Evolutionary conservation across 192 early-diverging fungal species (phyloP).

Genomic region (Podochytrium sp.): DNA sequence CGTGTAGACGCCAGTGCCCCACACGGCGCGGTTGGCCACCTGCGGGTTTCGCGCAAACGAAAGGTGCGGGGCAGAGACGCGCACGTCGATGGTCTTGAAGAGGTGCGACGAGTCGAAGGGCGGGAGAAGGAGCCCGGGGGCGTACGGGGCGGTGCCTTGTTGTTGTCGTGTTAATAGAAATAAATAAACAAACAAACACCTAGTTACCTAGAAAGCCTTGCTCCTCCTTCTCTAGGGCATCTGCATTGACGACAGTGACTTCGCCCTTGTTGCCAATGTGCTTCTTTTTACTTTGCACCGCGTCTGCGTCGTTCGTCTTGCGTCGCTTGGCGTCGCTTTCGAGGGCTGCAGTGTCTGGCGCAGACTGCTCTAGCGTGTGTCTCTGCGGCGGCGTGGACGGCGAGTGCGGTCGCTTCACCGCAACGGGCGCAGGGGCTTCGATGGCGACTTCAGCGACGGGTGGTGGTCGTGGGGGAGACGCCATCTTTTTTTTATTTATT

Average conservation of each 20-base stretch:
- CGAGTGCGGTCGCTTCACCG: too few species aligned
- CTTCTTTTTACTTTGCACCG: too few species aligned
- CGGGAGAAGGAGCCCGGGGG: constrained; percentile 48
- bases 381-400: too few species aligned
- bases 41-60: constrained; percentile 63
- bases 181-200: not conserved
- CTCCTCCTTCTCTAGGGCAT: not conserved
- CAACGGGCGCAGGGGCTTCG: too few species aligned
- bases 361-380: too few species aligned
- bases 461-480: too few species aligned
- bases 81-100: constrained; percentile 66
- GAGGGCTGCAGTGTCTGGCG: too few species aligned
- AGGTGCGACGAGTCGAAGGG: constrained; percentile 47
- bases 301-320: not conserved
- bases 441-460: too few species aligned
- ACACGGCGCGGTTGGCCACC: constrained; percentile 66
- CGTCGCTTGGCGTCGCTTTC: not conserved
- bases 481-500: too few species aligned
- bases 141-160: too few species aligned
- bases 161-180: too few species aligned
- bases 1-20: constrained; percentile 86
- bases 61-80: constrained; percentile 66
- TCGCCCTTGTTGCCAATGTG: constrained; percentile 4
- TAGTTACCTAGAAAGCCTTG: not conserved
- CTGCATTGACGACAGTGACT: constrained; percentile 25